Base-by-base conservation (phyloP, 108 stramenopile genomes). In the Fragilaria radians region DNA sequence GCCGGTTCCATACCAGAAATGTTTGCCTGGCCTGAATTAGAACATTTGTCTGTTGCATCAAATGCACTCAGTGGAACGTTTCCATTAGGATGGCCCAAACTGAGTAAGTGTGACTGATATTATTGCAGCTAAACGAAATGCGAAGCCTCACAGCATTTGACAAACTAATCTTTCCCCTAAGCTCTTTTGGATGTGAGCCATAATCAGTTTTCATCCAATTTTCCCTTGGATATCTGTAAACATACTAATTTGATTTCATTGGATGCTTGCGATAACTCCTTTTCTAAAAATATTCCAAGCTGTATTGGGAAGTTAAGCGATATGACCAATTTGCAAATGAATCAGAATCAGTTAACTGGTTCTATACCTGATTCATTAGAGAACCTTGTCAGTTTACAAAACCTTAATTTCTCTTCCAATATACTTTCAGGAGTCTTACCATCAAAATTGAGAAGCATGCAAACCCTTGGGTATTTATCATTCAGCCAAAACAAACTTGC, bases 321-420 rank as follows among this genome's bases (percentile, higher is more conserved):
- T 3, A 45, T 76, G 32, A 30, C 33, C 24, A 45, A 69, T 32
- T 26, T 76, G 11, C 11, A 69, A 17, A 5, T 77, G 9, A 65
- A 73, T 19, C 72, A 77, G 30, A 72, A 77, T 47, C 63, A 49
- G 34, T 48, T 77, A 23, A 71, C 32, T 28, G 74, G 74, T 4
- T 46, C 65, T 24, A 27, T 73, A 0, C 77, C 77, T n/a, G 28
- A 68, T 9, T 63, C 68, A 49, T 32, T 78, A 3, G 72, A 72
- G 2, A 30, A 32, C 1, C 51, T 80, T 36, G 46, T 54, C 36
- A 25, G 57, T 7, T 51, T 80, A 17, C 55, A 65, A 29, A 62
- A 65, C 45, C 25, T 77, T 21, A 36, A 50, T 30, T 28, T 81
- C 23, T 26, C 24, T 18, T 48, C 46, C 59, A 60, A 60, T 46